A percentile compares a stretch with the other conserved stretches of the same genome.
Evolutionary conservation across 768 basidiomycete species (phyloP).

Genomic region (Antrodiella citrinella): DNA sequence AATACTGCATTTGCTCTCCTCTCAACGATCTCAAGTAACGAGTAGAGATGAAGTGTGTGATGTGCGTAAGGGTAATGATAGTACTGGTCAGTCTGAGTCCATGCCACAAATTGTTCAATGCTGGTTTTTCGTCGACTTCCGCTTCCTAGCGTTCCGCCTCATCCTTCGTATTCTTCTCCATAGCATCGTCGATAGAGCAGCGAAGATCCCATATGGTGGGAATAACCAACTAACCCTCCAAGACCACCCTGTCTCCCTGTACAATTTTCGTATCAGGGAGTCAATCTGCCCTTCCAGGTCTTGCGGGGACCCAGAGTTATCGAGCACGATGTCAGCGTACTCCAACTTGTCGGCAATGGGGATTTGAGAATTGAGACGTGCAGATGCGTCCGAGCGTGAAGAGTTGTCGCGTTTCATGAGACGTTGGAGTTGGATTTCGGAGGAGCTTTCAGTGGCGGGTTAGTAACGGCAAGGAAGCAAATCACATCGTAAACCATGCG

Average conservation of each 20-base stretch:
- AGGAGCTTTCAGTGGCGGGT: slow-evolving; percentile 42
- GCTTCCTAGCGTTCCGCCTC: slow-evolving; percentile 4
- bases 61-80: too few relatives aligned
- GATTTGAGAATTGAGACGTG: slow-evolving; percentile 75
- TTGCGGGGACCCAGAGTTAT: slow-evolving; percentile 73
- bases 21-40: background rate
- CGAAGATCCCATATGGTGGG: slow-evolving; percentile 45
- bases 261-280: slow-evolving; percentile 32
- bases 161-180: slow-evolving; percentile 24
- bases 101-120: background rate
- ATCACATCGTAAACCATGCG: background rate
- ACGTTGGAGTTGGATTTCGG: slow-evolving; percentile 76
- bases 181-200: slow-evolving; percentile 31
- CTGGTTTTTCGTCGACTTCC: background rate
- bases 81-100: too few relatives aligned
- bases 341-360: slow-evolving; percentile 69
- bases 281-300: slow-evolving; percentile 58
- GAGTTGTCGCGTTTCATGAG: slow-evolving; percentile 71
- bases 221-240: slow-evolving; percentile 60
- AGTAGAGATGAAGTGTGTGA: too few relatives aligned
- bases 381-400: slow-evolving; percentile 54
- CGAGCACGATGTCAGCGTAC: slow-evolving; percentile 83
- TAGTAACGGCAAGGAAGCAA: background rate
- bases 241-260: slow-evolving; percentile 40
- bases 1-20: background rate